Conservation (phyloP, 2,329 filamentous ascomycete species). For the Pseudogymnoascus sp. region DNA sequence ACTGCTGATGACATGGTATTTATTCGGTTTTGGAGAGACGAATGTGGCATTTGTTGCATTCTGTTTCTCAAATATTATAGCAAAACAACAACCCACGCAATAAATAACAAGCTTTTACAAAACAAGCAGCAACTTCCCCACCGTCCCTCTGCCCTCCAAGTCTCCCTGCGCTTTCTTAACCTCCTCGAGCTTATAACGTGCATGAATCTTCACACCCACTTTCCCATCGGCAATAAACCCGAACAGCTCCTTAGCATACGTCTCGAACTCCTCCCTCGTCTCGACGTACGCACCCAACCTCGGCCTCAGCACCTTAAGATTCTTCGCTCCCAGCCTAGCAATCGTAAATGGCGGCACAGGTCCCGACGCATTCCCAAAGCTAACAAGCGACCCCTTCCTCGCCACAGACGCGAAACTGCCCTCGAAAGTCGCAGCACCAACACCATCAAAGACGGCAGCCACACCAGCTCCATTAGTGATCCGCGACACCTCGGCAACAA, state of each 20-base stretch:
- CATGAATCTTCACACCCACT: slow-evolving; percentile 66
- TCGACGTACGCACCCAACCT: slow-evolving; percentile 63
- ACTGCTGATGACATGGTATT: neutral
- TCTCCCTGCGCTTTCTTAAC: slow-evolving; percentile 66
- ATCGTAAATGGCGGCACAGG: slow-evolving; percentile 62
- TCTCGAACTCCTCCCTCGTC: slow-evolving; percentile 62
- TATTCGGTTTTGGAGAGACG: neutral
- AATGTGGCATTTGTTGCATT: neutral
- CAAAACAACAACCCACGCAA: neutral
- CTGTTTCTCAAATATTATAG: neutral
- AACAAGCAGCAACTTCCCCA: slow-evolving; percentile 73
- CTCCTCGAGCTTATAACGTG: slow-evolving; percentile 69
- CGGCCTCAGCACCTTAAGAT: slow-evolving; percentile 69
- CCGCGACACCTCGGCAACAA: slow-evolving; percentile 54
- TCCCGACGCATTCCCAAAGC: slow-evolving; percentile 75
- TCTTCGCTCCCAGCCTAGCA: slow-evolving; percentile 60
- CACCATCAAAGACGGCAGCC: slow-evolving; percentile 75
- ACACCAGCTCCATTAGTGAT: slow-evolving; percentile 68
- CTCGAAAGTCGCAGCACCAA: slow-evolving; percentile 81
- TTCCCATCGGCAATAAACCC: slow-evolving; percentile 61
- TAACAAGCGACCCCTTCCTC: slow-evolving; percentile 68
- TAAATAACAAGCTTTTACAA: slow-evolving; percentile 33
- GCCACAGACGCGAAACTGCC: slow-evolving; percentile 65
- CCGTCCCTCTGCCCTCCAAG: slow-evolving; percentile 74
- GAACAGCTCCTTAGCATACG: slow-evolving; percentile 66